Evolutionary conservation across 2,329 filamentous ascomycete species (phyloP).

Genomic region (Aspergillus sp.): DNA sequence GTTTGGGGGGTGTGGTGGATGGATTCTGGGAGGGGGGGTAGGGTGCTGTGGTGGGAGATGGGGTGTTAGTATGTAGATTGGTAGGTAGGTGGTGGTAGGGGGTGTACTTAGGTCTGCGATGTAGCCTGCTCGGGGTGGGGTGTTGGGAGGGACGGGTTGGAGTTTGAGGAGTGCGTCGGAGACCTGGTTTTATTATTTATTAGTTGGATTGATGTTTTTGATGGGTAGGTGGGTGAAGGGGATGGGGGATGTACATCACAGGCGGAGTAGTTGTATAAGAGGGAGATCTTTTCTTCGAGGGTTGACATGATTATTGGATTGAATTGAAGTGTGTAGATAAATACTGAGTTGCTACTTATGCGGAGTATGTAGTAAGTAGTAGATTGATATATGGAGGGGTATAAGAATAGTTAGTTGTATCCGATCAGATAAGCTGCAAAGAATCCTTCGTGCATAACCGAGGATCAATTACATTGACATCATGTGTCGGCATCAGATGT

Average conservation of each 20-base stretch:
- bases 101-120: conserved; percentile 59
- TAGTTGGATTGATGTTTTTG: background rate
- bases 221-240: background rate
- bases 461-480: too few species aligned
- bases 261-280: conserved; percentile 41
- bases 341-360: background rate
- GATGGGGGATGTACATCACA: conserved; percentile 41
- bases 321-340: background rate
- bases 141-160: conserved; percentile 44
- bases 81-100: too few species aligned
- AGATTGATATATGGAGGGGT: too few species aligned
- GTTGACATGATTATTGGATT: conserved; percentile 26
- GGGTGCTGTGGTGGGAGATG: too few species aligned
- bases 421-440: too few species aligned
- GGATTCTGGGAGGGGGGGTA: too few species aligned
- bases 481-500: too few species aligned
- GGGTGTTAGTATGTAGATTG: too few species aligned
- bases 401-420: too few species aligned
- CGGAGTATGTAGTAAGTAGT: background rate
- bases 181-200: conserved; percentile 47
- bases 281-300: conserved; percentile 38
- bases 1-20: too few species aligned
- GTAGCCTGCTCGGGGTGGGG: conserved; percentile 64
- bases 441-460: too few species aligned
- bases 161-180: conserved; percentile 74